Conservation (phyloP, 495 filamentous ascomycete species). For the Aspergillus avenaceus region DNA sequence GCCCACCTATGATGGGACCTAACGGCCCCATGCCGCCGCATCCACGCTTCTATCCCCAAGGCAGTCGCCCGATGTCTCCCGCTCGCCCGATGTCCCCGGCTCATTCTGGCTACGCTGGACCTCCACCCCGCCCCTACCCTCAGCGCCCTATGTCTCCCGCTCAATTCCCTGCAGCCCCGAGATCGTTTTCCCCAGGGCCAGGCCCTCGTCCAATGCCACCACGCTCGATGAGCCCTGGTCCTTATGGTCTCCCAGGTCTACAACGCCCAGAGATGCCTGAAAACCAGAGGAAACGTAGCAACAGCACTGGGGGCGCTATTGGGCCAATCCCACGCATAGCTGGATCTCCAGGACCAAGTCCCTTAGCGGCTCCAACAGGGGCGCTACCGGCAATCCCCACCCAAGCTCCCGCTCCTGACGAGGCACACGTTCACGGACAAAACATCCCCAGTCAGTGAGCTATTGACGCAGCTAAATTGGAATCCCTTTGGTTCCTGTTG, state of each 20-base stretch:
- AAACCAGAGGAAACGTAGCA: conserved; percentile 44
- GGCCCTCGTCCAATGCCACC: conserved; percentile 32
- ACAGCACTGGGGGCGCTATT: conserved; percentile 45
- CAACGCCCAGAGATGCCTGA: conserved; percentile 41
- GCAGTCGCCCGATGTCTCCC: conserved; percentile 31
- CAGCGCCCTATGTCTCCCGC: conserved; percentile 35
- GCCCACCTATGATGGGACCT: conserved; percentile 48
- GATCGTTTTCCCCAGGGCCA: conserved; percentile 39
- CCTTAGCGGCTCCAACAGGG: conserved; percentile 33
- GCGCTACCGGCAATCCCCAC: conserved; percentile 29
- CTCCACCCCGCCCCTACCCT: conserved; percentile 12
- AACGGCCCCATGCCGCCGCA: conserved; percentile 36
- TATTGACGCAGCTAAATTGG: no score
- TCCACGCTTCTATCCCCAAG: conserved; percentile 37
- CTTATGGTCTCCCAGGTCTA: conserved; percentile 42
- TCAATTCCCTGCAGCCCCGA: conserved; percentile 35
- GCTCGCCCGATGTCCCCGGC: conserved; percentile 24
- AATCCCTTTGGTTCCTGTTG: conserved; percentile 4
- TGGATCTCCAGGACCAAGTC: conserved; percentile 57
- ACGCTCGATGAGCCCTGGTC: conserved; percentile 50
- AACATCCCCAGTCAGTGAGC: not conserved
- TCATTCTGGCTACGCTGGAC: conserved; percentile 19
- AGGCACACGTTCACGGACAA: conserved; percentile 2
- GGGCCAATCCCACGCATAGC: conserved; percentile 36
- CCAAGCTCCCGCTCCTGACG: conserved; percentile 12